These are phyloP conservation scores for Ustilago lituana DNA, from an alignment of 1,284 basidiomycete genomes.

Conservation along the genomic window DNA sequence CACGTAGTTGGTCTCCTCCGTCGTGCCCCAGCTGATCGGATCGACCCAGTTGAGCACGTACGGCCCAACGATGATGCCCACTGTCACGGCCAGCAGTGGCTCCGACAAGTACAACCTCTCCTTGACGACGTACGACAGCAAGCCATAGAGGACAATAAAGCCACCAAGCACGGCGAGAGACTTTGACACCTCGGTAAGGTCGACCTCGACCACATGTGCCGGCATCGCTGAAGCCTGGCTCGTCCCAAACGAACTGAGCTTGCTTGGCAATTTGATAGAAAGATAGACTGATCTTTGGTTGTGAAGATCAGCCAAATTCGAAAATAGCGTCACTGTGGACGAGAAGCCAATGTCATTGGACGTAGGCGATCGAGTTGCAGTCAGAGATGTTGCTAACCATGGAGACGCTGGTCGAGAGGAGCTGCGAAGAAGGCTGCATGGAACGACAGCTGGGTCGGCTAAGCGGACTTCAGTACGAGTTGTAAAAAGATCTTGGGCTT, in stretches of 20 bases:
- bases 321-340: constrained; percentile 25
- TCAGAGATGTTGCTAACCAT: constrained; percentile 26
- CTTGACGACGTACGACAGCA: constrained; percentile 62
- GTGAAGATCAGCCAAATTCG: constrained; percentile 22
- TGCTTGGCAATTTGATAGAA: no score
- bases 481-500: not conserved
- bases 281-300: no score
- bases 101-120: constrained; percentile 64
- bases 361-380: constrained; percentile 20
- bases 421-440: constrained; percentile 30
- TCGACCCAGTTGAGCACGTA: constrained; percentile 65
- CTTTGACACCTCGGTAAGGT: constrained; percentile 60
- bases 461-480: constrained; percentile 26
- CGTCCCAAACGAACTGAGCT: no score
- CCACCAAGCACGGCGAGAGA: constrained; percentile 60
- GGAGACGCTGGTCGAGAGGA: constrained; percentile 9
- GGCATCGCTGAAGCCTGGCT: no score
- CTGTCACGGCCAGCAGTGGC: constrained; percentile 61
- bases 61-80: constrained; percentile 63
- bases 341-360: constrained; percentile 40
- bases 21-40: constrained; percentile 55
- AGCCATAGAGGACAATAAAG: constrained; percentile 65
- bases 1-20: constrained; percentile 57
- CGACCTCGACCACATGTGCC: constrained; percentile 52
- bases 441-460: constrained; percentile 9